Evolutionary conservation across 306 rosid genomes (phyloP).

Genomic region (Prunus mira): DNA sequence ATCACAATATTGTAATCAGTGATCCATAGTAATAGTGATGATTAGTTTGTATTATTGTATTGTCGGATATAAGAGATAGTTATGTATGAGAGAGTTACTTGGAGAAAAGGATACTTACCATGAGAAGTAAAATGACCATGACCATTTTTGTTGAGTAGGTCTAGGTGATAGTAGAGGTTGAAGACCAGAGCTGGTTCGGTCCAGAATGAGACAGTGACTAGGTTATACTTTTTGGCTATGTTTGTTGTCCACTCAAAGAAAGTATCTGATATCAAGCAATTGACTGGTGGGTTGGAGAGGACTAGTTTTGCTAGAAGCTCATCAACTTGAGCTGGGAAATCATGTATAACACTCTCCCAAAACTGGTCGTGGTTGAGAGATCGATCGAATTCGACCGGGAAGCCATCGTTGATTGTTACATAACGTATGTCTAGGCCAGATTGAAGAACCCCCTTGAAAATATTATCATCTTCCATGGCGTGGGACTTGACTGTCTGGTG

Average conservation of each 20-base stretch:
- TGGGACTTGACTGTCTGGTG: conserved; percentile 15
- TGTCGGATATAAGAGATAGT: background rate
- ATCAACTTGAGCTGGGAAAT: conserved; percentile 33
- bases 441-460: background rate
- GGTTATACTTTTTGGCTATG: conserved; percentile 28
- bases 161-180: conserved; percentile 24
- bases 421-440: conserved; percentile 35
- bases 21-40: too few relatives aligned
- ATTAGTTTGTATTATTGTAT: too few relatives aligned
- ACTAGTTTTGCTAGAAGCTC: conserved; percentile 18
- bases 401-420: conserved; percentile 27
- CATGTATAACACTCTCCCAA: background rate
- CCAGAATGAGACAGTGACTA: conserved; percentile 30
- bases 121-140: conserved; percentile 22
- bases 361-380: conserved; percentile 14
- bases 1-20: too few relatives aligned
- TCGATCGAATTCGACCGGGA: conserved; percentile 26
- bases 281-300: conserved; percentile 23
- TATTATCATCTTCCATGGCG: background rate
- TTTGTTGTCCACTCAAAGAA: conserved; percentile 7
- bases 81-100: too few relatives aligned
- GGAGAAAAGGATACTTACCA: conserved; percentile 3
- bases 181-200: conserved; percentile 31
- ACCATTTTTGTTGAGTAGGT: conserved; percentile 20
- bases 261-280: conserved; percentile 31